Evolutionary conservation across 2,329 filamentous ascomycete genomes (phyloP).

Genomic region (Arthrobotrys pseudoclavata): DNA sequence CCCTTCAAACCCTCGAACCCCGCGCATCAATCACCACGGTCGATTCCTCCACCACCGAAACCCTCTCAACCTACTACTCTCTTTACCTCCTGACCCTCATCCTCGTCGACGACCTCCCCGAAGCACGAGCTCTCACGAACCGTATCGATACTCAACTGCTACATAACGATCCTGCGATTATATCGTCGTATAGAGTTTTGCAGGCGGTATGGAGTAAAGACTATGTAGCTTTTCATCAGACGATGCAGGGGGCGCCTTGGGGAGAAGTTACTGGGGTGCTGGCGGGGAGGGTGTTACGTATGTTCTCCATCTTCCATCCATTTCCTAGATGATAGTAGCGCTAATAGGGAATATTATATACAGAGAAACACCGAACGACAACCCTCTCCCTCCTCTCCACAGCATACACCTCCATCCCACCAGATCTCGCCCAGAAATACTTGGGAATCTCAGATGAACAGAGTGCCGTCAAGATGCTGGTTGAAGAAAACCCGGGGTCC

Average conservation of each 20-base stretch:
- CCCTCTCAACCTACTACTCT: conserved; percentile 62
- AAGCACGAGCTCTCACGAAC: conserved; percentile 62
- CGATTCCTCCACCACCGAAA: conserved; percentile 55
- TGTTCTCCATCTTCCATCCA: not conserved
- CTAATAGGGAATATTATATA: not conserved
- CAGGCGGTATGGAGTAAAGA: conserved; percentile 62
- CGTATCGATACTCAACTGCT: conserved; percentile 61
- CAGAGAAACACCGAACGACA: conserved; percentile 61
- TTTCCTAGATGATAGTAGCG: not conserved
- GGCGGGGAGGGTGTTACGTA: conserved; percentile 57
- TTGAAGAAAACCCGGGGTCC: conserved; percentile 64
- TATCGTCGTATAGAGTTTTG: conserved; percentile 61
- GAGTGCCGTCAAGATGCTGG: conserved; percentile 55
- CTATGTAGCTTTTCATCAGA: conserved; percentile 61
- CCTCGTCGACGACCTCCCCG: conserved; percentile 62
- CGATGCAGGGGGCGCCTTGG: conserved; percentile 61
- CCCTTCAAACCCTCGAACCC: conserved; percentile 48
- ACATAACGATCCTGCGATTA: conserved; percentile 60
- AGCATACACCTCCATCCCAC: conserved; percentile 63
- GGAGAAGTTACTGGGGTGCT: conserved; percentile 58
- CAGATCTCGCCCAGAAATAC: conserved; percentile 60
- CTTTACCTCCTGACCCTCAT: conserved; percentile 62
- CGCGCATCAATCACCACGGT: conserved; percentile 51
- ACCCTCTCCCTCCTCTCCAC: conserved; percentile 62
- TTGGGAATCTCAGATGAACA: conserved; percentile 60